These are phyloP conservation scores for Paramarasmius palmivorus DNA, from an alignment of 1,284 basidiomycete genomes.

Conservation along the genomic window DNA sequence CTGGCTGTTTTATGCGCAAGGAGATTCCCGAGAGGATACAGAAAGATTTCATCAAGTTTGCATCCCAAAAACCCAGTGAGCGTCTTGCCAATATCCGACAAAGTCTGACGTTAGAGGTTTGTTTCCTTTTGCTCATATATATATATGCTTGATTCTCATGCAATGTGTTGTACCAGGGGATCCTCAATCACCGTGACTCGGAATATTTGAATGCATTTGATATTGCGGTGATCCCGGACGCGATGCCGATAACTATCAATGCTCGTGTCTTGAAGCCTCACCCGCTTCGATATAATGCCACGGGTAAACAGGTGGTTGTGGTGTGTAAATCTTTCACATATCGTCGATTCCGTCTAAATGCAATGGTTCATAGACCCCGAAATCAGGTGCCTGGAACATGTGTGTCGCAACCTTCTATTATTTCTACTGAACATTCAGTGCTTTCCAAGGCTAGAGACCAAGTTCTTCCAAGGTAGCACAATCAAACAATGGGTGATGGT, in stretches of 20 bases:
- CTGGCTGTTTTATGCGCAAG: slow-evolving; percentile 52
- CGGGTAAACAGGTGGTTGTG: not conserved
- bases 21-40: slow-evolving; percentile 58
- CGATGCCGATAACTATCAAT: not conserved
- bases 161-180: not conserved
- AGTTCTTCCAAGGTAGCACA: not conserved
- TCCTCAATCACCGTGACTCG: not conserved
- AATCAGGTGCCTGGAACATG: not conserved
- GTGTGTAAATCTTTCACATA: not conserved
- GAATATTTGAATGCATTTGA: slow-evolving; percentile 2
- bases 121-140: not conserved
- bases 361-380: too few relatives aligned
- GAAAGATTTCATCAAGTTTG: slow-evolving; percentile 53
- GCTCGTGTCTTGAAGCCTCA: not conserved
- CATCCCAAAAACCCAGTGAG: slow-evolving; percentile 51
- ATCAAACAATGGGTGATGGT: not conserved
- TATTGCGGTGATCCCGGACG: not conserved
- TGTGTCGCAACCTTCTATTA: not conserved
- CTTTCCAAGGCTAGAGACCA: not conserved
- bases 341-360: too few relatives aligned
- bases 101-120: not conserved
- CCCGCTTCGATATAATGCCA: not conserved
- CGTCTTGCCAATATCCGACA: slow-evolving; percentile 23
- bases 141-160: not conserved
- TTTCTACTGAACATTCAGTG: not conserved